Evolutionary conservation across 306 rosid genomes (phyloP), one percentile per base, ranked within the genome.

Genomic region (Carpinus fangiana): DNA sequence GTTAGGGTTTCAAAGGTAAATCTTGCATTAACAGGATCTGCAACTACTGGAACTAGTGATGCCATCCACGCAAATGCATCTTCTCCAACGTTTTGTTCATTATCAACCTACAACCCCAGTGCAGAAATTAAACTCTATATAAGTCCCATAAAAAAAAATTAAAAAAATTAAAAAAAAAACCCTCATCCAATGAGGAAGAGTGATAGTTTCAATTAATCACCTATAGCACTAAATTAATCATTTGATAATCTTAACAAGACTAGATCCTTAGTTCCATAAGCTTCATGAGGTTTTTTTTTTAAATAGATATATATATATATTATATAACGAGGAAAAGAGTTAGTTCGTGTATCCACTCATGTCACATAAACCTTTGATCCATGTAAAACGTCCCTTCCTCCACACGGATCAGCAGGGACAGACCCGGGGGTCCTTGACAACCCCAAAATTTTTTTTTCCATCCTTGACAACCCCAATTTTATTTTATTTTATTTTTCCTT

Each of bases 1-100:
- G 98, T 95, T 54, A 95, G 80, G 82, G 90, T 82, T 85, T 93
- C 98, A 73, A 93, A 95, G 61, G 92, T 89, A 65, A 91, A 95
- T 86, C 96, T 84, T 72, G 86, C 94, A 78, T 91, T 95, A n/a
- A 90, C 90, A 47, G 89, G 84, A 78, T 95, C 99, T 18, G 93
- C 76, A 66, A 80, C 91, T 65, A 90, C 61, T 34, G 97, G 97
- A 77, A 90, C 81, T 66, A 90, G 54, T 28, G 96, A 91, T 56
- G 89, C 98, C 80, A 95, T 26, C 99, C 99, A 95, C 60, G 91
- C 96, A 79, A 88, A 95, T 70, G 94, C 93, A 79, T 95, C 96
- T 89, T 95, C 99, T 75, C 97, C 98, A 60, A 91, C 93, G 76
- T 72, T 81, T 67, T 87, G 89, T 28, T 91, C 92, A 62, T 85